Percentiles rank a stretch among this genome's conserved stretches.
These are phyloP conservation scores for Ceratocystis cacaofunesta DNA, from an alignment of 2,329 filamentous ascomycete genomes.

Conservation along the genomic window DNA sequence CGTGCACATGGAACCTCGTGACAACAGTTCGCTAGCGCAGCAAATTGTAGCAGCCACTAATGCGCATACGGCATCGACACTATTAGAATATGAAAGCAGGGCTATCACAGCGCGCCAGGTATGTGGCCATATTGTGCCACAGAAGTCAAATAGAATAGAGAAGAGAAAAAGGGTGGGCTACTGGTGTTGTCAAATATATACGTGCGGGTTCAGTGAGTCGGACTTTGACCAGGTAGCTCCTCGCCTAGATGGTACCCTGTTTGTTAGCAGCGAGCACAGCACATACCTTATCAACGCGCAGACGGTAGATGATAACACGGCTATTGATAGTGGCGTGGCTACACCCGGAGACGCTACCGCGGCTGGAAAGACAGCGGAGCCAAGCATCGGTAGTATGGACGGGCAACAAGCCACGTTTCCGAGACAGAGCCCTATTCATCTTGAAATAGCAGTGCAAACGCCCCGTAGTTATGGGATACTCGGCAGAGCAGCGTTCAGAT, in stretches of 20 bases:
- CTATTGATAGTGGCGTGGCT: slow-evolving; percentile 30
- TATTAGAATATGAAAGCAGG: slow-evolving; percentile 19
- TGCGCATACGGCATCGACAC: slow-evolving; percentile 20
- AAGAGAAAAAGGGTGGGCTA: background rate
- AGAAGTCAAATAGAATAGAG: background rate
- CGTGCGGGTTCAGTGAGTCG: slow-evolving; percentile 18
- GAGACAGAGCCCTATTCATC: background rate
- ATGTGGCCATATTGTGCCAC: slow-evolving; percentile 13
- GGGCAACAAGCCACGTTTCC: slow-evolving; percentile 17
- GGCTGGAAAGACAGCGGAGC: slow-evolving; percentile 34
- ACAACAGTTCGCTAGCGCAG: background rate
- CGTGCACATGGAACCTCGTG: slow-evolving; percentile 3
- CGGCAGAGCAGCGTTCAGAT: slow-evolving; percentile 29
- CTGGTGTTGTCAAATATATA: background rate
- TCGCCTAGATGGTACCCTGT: slow-evolving; percentile 17
- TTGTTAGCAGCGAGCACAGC: slow-evolving; percentile 19
- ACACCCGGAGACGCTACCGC: slow-evolving; percentile 33
- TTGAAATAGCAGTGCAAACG: background rate
- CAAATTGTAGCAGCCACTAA: slow-evolving; percentile 22
- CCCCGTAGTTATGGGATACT: slow-evolving; percentile 29
- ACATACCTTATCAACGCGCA: slow-evolving; percentile 24
- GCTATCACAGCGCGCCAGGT: slow-evolving; percentile 17
- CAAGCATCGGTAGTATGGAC: slow-evolving; percentile 23
- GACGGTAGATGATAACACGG: slow-evolving; percentile 29
- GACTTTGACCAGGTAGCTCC: slow-evolving; percentile 22